These are phyloP conservation scores for Botryobasidium botryosum DNA, from an alignment of 768 basidiomycete genomes.

Conservation along the genomic window DNA sequence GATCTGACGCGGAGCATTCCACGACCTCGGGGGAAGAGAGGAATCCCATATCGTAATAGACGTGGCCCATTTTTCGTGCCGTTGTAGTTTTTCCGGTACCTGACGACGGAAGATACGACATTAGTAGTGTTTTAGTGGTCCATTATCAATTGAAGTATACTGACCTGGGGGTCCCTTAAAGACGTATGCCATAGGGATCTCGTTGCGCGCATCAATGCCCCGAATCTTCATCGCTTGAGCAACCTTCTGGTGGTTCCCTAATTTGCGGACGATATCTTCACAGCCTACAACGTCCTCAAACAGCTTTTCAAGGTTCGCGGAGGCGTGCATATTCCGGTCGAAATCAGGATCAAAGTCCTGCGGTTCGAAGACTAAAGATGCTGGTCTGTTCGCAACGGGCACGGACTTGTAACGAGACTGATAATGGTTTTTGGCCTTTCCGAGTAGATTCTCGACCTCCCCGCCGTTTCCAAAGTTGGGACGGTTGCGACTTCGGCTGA, in stretches of 20 bases:
- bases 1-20: conserved; percentile 53
- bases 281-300: conserved; percentile 49
- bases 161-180: conserved; percentile 60
- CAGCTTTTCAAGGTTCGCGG: conserved; percentile 33
- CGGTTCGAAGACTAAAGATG: conserved; percentile 23
- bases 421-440: conserved; percentile 32
- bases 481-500: conserved; percentile 21
- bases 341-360: conserved; percentile 48
- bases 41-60: conserved; percentile 48
- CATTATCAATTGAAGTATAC: conserved; percentile 9
- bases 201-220: conserved; percentile 29
- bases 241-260: conserved; percentile 36
- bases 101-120: conserved; percentile 13
- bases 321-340: conserved; percentile 31
- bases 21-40: conserved; percentile 31
- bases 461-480: conserved; percentile 53
- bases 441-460: conserved; percentile 43
- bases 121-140: not conserved
- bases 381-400: conserved; percentile 13
- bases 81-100: conserved; percentile 50
- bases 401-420: conserved; percentile 23
- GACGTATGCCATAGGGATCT: conserved; percentile 45
- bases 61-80: conserved; percentile 43
- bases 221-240: conserved; percentile 26
- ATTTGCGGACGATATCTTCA: conserved; percentile 32